A percentile compares a stretch with the other conserved stretches of the same genome.
Conservation (phyloP, 352 stramenopile species). For the Pythium volutum region DNA sequence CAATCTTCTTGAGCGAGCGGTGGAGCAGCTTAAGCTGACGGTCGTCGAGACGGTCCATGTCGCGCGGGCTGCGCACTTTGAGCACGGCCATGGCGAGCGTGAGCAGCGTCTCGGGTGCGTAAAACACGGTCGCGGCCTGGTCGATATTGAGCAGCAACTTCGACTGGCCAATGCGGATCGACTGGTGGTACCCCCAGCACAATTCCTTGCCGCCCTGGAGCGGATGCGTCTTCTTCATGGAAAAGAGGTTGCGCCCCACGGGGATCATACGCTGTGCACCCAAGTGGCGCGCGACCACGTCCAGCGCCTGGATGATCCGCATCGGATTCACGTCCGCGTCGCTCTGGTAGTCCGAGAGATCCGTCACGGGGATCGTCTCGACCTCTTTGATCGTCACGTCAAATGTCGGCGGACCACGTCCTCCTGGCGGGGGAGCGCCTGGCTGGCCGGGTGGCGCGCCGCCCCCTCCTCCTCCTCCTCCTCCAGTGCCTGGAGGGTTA, state of each 20-base stretch:
- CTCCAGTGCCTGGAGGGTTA: neutral
- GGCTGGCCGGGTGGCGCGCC: too few species aligned
- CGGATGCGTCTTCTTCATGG: slow-evolving; percentile 51
- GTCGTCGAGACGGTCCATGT: slow-evolving; percentile 38
- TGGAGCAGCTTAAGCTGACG: slow-evolving; percentile 33
- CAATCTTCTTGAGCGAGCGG: slow-evolving; percentile 48
- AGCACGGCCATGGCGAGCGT: slow-evolving; percentile 44
- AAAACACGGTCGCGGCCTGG: slow-evolving; percentile 68
- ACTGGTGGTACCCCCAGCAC: slow-evolving; percentile 75
- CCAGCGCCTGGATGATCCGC: slow-evolving; percentile 63
- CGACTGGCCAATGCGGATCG: slow-evolving; percentile 45
- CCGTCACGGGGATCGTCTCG: slow-evolving; percentile 49
- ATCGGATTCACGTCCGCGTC: slow-evolving; percentile 60
- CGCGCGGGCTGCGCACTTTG: slow-evolving; percentile 31
- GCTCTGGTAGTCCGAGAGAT: slow-evolving; percentile 44
- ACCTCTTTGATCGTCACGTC: slow-evolving; percentile 68
- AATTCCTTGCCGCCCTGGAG: slow-evolving; percentile 64
- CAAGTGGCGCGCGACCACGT: slow-evolving; percentile 64
- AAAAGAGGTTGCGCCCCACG: slow-evolving; percentile 72
- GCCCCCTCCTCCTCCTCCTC: too few species aligned
- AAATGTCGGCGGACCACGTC: slow-evolving; percentile 52
- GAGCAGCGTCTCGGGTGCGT: slow-evolving; percentile 47
- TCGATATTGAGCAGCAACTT: slow-evolving; percentile 76
- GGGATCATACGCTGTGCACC: slow-evolving; percentile 50
- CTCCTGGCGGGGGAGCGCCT: neutral